phyloP scores from a whole-genome alignment of 176 grass and related monocot genomes.

The Hordeum vulgare region MorexV3_pseudomolecules_assembly NC_058519.1:99809889-99810388 shows the following conservation, averaged over 20 bases:
- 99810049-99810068: not conserved
- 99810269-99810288: not conserved
- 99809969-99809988: slow-evolving; percentile 26
- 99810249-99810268: not conserved
- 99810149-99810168: not conserved
- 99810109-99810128: slow-evolving; percentile 1
- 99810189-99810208: too few relatives aligned
- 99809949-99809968: slow-evolving; percentile 72
- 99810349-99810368: not conserved
- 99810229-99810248: not conserved
- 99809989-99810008: slow-evolving; percentile 19
- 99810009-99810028: slow-evolving; percentile 8
- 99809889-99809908: not conserved
- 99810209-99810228: too few relatives aligned
- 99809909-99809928: slow-evolving; percentile 42
- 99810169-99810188: too few relatives aligned
- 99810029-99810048: not conserved
- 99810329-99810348: slow-evolving; percentile 3
- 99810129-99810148: not conserved
- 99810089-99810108: not conserved
- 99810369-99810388: not conserved
- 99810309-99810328: not conserved
- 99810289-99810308: not conserved
- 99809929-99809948: slow-evolving; percentile 70
- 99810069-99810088: not conserved